Conservation (phyloP, 176 grass and related monocot species). For the Musa beccarii region DNA sequence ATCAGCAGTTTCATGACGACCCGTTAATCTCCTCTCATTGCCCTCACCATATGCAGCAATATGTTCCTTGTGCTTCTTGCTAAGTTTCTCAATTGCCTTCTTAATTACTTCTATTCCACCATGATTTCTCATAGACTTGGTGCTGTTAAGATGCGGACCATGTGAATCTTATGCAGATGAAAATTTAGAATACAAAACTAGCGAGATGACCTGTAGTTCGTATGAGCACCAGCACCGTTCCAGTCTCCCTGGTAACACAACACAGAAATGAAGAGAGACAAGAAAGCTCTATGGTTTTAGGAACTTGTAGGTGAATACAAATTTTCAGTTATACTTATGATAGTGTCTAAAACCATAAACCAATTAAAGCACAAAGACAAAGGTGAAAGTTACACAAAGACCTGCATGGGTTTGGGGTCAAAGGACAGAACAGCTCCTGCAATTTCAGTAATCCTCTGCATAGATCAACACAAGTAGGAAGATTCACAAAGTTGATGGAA, state of each 20-base stretch:
- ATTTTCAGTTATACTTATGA: too few species aligned
- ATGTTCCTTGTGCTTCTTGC: constrained; percentile 4
- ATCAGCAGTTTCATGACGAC: constrained; percentile 11
- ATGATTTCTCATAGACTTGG: constrained; percentile 15
- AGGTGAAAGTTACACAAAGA: neutral
- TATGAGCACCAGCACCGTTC: constrained; percentile 19
- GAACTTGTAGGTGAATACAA: too few species aligned
- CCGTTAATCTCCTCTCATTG: constrained; percentile 3
- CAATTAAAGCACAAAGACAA: neutral
- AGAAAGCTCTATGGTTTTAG: too few species aligned
- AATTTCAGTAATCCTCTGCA: constrained; percentile 15
- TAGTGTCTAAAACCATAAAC: too few species aligned
- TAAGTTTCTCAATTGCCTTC: constrained; percentile 9
- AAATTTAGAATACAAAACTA: neutral
- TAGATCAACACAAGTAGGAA: neutral
- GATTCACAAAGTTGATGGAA: too few species aligned
- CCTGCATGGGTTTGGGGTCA: constrained; percentile 10
- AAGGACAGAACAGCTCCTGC: constrained; percentile 15
- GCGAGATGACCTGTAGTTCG: constrained; percentile 2
- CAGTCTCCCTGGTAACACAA: neutral
- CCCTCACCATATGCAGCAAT: constrained; percentile 17
- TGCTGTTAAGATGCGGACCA: neutral
- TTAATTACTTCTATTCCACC: constrained; percentile 14
- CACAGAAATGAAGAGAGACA: too few species aligned
- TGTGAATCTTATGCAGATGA: neutral